These are phyloP conservation scores for Mrakia hoshinonis DNA, from an alignment of 768 basidiomycete species.

Conservation along the genomic window DNA sequence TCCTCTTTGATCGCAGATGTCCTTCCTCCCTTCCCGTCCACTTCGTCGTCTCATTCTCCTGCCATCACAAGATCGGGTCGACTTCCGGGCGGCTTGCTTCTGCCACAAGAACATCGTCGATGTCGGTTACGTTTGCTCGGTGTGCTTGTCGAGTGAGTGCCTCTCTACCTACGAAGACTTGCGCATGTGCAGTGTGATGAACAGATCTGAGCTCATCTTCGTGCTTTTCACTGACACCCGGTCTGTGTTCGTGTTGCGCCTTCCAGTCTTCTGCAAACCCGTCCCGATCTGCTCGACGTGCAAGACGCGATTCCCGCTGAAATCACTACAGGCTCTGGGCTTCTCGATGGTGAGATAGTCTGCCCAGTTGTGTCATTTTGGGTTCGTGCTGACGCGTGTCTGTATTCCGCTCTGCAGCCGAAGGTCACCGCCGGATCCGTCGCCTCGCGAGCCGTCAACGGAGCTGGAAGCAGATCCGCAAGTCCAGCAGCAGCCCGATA, in stretches of 20 bases:
- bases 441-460: neutral
- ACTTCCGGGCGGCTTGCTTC: conserved; percentile 96
- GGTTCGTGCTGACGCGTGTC: neutral
- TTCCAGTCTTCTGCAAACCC: conserved; percentile 34
- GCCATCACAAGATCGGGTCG: conserved; percentile 88
- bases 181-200: too few relatives aligned
- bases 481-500: neutral
- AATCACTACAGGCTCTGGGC: conserved; percentile 22
- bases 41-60: conserved; percentile 69
- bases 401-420: neutral
- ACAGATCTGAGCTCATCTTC: neutral
- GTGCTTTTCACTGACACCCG: neutral
- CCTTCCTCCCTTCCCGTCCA: conserved; percentile 61
- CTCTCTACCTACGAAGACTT: neutral
- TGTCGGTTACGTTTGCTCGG: conserved; percentile 96
- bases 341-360: conserved; percentile 11
- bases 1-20: conserved; percentile 53
- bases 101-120: conserved; percentile 97
- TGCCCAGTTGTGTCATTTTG: neutral
- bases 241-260: conserved; percentile 2
- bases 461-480: neutral
- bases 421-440: conserved; percentile 1
- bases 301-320: conserved; percentile 32
- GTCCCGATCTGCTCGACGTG: conserved; percentile 34
- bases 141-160: conserved; percentile 83